A percentile compares a stretch with the other conserved stretches of the same genome.
These are phyloP conservation scores for Pyrenochaeta sp. DNA, from an alignment of 2,329 filamentous ascomycete genomes.

Conservation along the genomic window DNA sequence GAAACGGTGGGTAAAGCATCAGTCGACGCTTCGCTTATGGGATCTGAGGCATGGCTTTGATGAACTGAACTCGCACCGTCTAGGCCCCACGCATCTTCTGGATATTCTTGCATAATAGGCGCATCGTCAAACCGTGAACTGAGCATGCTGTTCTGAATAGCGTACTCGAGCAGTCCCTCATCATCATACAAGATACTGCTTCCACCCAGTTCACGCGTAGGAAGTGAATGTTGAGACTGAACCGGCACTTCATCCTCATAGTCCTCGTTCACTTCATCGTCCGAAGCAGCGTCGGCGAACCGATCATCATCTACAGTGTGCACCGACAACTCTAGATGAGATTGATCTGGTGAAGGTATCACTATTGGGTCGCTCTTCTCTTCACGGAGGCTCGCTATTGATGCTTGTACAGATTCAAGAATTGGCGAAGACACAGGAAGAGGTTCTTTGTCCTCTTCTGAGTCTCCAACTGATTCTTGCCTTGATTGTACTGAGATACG, in stretches of 20 bases:
- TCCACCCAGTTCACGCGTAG: conserved; percentile 26
- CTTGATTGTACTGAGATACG: conserved; percentile 9
- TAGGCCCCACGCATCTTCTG: conserved; percentile 11
- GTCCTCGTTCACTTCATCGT: conserved; percentile 36
- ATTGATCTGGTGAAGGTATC: conserved; percentile 10
- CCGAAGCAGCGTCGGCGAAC: conserved; percentile 53
- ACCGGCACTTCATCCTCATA: conserved; percentile 10
- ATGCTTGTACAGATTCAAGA: conserved; percentile 2
- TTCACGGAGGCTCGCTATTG: conserved; percentile 5
- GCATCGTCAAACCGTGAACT: conserved; percentile 31
- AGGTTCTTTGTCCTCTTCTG: conserved; percentile 2
- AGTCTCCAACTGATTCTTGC: neutral
- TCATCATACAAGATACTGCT: conserved; percentile 46
- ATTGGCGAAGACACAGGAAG: conserved; percentile 1
- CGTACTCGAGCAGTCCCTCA: conserved; percentile 45
- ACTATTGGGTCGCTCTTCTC: conserved; percentile 1
- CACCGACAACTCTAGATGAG: conserved; percentile 31
- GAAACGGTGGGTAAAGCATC: conserved; percentile 35
- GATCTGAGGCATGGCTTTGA: conserved; percentile 15
- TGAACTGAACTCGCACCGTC: conserved; percentile 21
- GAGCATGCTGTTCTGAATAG: conserved; percentile 42
- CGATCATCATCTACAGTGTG: conserved; percentile 51
- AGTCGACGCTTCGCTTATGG: conserved; percentile 26
- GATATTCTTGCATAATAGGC: conserved; percentile 6
- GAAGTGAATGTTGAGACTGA: conserved; percentile 17